Conservation (phyloP, 1,284 basidiomycete species). For the Trichosporon sp. region DNA sequence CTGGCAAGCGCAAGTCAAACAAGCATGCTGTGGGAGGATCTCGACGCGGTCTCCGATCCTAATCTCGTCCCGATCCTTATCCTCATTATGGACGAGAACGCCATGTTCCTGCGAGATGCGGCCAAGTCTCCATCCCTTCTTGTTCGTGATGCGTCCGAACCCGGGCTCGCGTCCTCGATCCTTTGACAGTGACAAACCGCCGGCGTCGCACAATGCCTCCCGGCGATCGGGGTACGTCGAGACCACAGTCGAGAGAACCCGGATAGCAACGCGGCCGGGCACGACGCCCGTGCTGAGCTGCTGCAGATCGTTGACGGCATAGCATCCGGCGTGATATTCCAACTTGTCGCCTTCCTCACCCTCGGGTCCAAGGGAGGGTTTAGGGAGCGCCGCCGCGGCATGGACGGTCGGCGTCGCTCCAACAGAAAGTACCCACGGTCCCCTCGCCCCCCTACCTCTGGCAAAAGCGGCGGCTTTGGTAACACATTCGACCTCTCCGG, state of each 20-base stretch:
- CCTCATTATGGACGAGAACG: slow-evolving; percentile 52
- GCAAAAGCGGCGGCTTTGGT: slow-evolving; percentile 62
- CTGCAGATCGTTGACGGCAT: slow-evolving; percentile 76
- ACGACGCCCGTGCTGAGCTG: slow-evolving; percentile 70
- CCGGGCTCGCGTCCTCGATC: slow-evolving; percentile 67
- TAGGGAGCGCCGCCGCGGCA: slow-evolving; percentile 49
- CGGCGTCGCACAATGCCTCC: slow-evolving; percentile 64
- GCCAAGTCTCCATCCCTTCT: slow-evolving; percentile 63
- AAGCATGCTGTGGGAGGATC: slow-evolving; percentile 52
- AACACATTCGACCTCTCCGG: slow-evolving; percentile 66
- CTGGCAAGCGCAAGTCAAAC: slow-evolving; percentile 67
- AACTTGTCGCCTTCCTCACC: slow-evolving; percentile 55
- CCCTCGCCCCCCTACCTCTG: slow-evolving; percentile 33
- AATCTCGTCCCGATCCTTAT: slow-evolving; percentile 35
- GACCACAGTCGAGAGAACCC: slow-evolving; percentile 65
- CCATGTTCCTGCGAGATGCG: slow-evolving; percentile 77
- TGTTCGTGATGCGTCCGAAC: slow-evolving; percentile 61
- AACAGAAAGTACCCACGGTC: slow-evolving; percentile 64
- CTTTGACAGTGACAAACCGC: slow-evolving; percentile 77
- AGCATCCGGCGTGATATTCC: slow-evolving; percentile 71
- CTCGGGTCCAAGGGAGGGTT: background rate
- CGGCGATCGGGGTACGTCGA: slow-evolving; percentile 65
- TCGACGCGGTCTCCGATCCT: slow-evolving; percentile 54
- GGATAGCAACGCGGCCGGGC: slow-evolving; percentile 50
- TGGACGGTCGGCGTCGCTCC: slow-evolving; percentile 81